phyloP scores from a whole-genome alignment of 495 filamentous ascomycete species.

The Darksidea phi region DNA sequence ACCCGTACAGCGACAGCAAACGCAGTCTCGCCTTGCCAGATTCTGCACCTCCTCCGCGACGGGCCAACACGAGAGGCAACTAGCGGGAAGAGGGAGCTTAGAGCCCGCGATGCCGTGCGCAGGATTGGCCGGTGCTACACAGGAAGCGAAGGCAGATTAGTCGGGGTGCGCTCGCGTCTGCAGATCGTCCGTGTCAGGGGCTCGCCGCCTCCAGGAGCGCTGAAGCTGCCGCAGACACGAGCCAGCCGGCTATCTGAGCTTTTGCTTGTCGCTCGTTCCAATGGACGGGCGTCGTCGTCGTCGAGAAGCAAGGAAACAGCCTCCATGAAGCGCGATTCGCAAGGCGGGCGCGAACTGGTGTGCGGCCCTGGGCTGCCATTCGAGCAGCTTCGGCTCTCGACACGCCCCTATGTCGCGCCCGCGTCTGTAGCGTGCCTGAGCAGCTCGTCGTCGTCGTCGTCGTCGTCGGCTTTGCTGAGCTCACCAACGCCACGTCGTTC shows the following conservation, averaged over 20 bases:
- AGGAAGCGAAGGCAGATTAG: slow-evolving; percentile 11
- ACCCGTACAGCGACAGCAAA: neutral
- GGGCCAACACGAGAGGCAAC: neutral
- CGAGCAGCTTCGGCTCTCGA: neutral
- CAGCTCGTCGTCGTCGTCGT: neutral
- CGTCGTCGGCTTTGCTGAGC: slow-evolving; percentile 2
- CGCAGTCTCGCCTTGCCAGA: neutral
- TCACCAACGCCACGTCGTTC: slow-evolving; percentile 13
- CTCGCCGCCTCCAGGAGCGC: neutral
- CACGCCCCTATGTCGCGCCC: neutral
- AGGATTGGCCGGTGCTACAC: slow-evolving; percentile 22
- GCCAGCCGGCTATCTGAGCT: neutral
- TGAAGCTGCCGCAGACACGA: slow-evolving; percentile 12
- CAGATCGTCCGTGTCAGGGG: slow-evolving; percentile 21
- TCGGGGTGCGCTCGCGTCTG: slow-evolving; percentile 5
- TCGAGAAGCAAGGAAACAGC: neutral
- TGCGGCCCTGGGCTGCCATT: slow-evolving; percentile 16
- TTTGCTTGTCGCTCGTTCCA: slow-evolving; percentile 10
- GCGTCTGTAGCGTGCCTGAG: neutral
- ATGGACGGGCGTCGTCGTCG: neutral
- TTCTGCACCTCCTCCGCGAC: neutral
- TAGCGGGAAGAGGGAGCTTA: slow-evolving; percentile 18
- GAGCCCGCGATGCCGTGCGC: slow-evolving; percentile 4
- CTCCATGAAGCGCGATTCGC: neutral
- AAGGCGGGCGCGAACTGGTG: neutral